Conservation (phyloP, 495 filamentous ascomycete species). For the Usnea hakonensis region DNA sequence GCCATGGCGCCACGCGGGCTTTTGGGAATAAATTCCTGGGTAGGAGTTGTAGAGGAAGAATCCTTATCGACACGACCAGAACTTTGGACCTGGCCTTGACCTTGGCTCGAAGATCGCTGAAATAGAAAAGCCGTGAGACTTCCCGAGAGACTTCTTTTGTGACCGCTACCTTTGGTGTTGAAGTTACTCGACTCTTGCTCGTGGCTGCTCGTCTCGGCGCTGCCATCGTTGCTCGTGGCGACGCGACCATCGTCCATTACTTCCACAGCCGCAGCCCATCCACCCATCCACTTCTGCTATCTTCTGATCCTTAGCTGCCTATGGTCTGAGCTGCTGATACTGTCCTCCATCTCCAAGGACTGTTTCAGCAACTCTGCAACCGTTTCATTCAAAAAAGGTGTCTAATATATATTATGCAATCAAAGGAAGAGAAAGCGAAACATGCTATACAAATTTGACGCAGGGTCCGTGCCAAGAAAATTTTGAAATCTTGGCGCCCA, state of each 20-base stretch:
- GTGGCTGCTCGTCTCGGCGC: constrained; percentile 8
- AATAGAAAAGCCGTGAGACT: constrained; percentile 54
- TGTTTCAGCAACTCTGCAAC: background rate
- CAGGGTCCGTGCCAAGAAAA: background rate
- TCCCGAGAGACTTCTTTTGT: constrained; percentile 60
- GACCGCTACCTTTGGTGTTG: constrained; percentile 33
- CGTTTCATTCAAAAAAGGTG: background rate
- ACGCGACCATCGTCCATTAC: constrained; percentile 13
- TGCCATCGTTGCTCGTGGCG: constrained; percentile 10
- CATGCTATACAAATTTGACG: too few relatives aligned
- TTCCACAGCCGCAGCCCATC: background rate
- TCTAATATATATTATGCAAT: too few relatives aligned
- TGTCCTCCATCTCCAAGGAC: constrained; percentile 3
- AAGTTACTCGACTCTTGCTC: constrained; percentile 11
- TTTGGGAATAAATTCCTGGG: constrained; percentile 8
- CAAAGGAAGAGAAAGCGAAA: too few relatives aligned
- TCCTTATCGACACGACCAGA: constrained; percentile 25
- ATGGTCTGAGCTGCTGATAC: background rate
- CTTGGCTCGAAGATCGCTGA: constrained; percentile 20
- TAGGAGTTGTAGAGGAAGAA: background rate
- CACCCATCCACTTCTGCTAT: constrained; percentile 4
- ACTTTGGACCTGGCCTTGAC: background rate
- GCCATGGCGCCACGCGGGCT: constrained; percentile 47
- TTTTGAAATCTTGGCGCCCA: background rate
- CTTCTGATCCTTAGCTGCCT: constrained; percentile 1